Base-by-base conservation (phyloP, 2,329 filamentous ascomycete species). In the Diaporthe caulivora region DNA sequence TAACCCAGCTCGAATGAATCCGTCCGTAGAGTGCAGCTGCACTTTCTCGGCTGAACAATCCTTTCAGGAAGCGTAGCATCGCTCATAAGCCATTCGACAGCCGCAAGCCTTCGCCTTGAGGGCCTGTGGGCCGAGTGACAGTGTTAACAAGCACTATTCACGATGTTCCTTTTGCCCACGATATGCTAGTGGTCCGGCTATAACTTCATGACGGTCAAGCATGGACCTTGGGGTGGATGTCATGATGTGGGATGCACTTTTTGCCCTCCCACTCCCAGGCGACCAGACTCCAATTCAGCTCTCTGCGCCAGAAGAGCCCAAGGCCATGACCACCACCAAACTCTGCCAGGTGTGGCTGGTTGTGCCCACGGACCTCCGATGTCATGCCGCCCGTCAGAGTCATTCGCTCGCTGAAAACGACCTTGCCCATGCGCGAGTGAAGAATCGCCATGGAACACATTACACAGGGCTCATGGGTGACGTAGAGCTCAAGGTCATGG, bases 381-480 rank as follows among this genome's bases (percentile, higher is more conserved):
- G 92, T 93, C 84, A 98, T 87, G 55, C 94, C 95, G 65, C 96
- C 96, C 17, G 94, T 97, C 76, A 90, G 85, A 60, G 90, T 89
- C 93, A 97, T 97, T 71, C 94, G 90, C 75, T 92, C 88, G 76
- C 90, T 91, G 83, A 98, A 97, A 51, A 97, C 89, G 68, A 95
- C 93, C 70, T 93, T 92, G 57, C 94, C 92, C 88, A 99, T 98
- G 67, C 97, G 91, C 11, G 96, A 98, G 81, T 98, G 95, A 29
- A 98, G 87, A 78, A 98, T 93, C 1, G 94, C 97, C 97, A 98
- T 98, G 47, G 94, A 95, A 84, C 97, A 99, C 90, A 97, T 97
- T 74, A 97, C 90, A 81, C 97, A 99, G 7, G 97, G 97, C 84
- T 99, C 97, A 80, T 98, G 95, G 2, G 95, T 98, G 75, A 97